Evolutionary conservation across 306 rosid genomes (phyloP), one percentile per base, ranked within the genome.

Genomic region (Quercus alba): DNA sequence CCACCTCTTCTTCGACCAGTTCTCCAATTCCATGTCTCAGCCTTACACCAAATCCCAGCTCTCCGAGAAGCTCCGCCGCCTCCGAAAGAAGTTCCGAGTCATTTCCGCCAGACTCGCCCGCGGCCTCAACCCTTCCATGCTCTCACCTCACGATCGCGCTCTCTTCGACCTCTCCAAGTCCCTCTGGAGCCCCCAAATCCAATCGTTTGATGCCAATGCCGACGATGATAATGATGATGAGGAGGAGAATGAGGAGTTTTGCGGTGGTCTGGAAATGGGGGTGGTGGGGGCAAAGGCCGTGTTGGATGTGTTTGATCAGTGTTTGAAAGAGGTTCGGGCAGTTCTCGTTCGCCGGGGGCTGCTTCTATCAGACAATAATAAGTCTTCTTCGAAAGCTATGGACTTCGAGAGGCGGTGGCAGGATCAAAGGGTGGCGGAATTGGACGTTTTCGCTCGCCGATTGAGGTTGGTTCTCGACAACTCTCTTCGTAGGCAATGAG

Each of bases 41-140:
- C 79, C 82, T 9, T 84, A 84, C 75, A 21, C 84, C 76, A 80
- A 67, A 51, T 84, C 87, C 1, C 87, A 84, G 73, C 87, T 80
- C 73, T 84, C 84, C 76, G 87, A 84, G 79, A 84, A 84, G 84
- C 84, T 84, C 56, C 84, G 82, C 20, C 75, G 87, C 8, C 75
- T 84, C n/a, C 35, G 87, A 31, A 76, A 76, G 72, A 84, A 77
- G 70, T 84, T 80, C 58, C 84, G 79, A 3, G 71, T 61, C 28
- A 19, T 56, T 17, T 72, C 84, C 57, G 30, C 75, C 20, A 77
- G 83, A 5, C 69, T 83, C 33, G 55, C 78, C 58, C 77, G 63
- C 4, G 83, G 83, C 15, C 74, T 78, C 12, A 17, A 52, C 13
- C 5, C 46, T 13, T 33, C 81, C 17, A 15, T 35, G 76, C 41